A percentile compares a stretch with the other conserved stretches of the same genome.
phyloP scores from a whole-genome alignment of 129 eudicot genomes.

The Deinandra increscens region DNA sequence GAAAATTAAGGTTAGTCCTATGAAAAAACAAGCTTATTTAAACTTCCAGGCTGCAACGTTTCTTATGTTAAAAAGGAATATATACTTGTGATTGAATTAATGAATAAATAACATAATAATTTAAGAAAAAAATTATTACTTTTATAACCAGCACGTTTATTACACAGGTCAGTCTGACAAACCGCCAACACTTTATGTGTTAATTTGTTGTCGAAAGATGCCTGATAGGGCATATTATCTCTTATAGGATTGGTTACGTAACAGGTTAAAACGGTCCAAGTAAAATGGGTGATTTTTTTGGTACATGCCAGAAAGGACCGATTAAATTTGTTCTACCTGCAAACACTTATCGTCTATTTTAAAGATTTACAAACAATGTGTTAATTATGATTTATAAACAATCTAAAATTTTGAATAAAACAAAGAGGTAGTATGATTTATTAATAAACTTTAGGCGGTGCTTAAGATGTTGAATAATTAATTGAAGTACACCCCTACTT shows the following conservation, averaged over 20 bases:
- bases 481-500: not conserved
- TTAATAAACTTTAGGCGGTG: not conserved
- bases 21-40: slow-evolving; percentile 7
- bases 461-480: not conserved
- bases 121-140: not conserved
- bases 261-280: not conserved
- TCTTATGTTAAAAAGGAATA: not conserved
- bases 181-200: slow-evolving; percentile 79
- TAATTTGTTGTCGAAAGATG: slow-evolving; percentile 91
- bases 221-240: slow-evolving; percentile 54
- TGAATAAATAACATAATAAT: not conserved
- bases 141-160: slow-evolving; percentile 20
- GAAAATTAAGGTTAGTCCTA: slow-evolving; percentile 80
- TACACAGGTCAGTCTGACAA: slow-evolving; percentile 61
- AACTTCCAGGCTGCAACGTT: not conserved
- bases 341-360: not conserved
- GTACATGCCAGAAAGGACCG: not conserved
- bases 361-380: not conserved
- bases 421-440: not conserved
- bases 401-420: not conserved
- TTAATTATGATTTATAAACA: not conserved
- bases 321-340: not conserved
- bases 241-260: not conserved
- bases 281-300: not conserved
- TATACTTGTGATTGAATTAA: slow-evolving; percentile 1